phyloP scores from a whole-genome alignment of 2,329 filamentous ascomycete genomes.

The Fusarium humuli region DNA sequence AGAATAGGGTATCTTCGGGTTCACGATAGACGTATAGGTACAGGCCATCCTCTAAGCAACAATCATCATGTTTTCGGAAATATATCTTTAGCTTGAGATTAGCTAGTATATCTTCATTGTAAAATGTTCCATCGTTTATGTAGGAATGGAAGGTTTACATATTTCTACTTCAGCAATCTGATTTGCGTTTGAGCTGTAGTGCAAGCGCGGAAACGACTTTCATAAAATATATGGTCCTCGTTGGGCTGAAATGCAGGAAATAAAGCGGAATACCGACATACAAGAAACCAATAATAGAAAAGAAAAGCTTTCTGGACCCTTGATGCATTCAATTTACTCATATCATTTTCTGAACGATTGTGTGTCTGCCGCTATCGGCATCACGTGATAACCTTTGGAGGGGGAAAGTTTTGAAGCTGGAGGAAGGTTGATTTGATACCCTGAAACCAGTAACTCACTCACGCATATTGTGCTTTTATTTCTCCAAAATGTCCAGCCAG shows the following conservation, averaged over 20 bases:
- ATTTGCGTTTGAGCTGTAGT: neutral
- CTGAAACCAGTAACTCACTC: constrained; percentile 4
- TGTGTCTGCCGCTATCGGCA: constrained; percentile 26
- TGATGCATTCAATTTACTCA: neutral
- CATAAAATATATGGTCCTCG: neutral
- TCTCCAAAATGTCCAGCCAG: constrained; percentile 19
- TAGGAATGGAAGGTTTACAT: neutral
- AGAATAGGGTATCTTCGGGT: neutral
- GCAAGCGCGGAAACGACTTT: neutral
- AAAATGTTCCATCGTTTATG: neutral
- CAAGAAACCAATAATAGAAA: neutral
- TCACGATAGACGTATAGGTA: neutral
- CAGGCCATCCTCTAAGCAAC: neutral
- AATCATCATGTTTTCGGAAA: neutral
- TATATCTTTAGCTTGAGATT: neutral
- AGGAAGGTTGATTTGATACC: neutral
- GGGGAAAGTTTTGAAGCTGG: constrained; percentile 26
- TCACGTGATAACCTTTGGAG: constrained; percentile 28
- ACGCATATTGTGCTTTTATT: neutral
- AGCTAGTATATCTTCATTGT: neutral
- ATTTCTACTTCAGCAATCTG: neutral
- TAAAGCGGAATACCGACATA: neutral
- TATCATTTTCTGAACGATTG: constrained; percentile 1
- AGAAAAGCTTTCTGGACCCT: neutral
- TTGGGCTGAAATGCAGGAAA: neutral